phyloP scores from a whole-genome alignment of 148 eudicot genomes.

The Chenopodium album region DNA sequence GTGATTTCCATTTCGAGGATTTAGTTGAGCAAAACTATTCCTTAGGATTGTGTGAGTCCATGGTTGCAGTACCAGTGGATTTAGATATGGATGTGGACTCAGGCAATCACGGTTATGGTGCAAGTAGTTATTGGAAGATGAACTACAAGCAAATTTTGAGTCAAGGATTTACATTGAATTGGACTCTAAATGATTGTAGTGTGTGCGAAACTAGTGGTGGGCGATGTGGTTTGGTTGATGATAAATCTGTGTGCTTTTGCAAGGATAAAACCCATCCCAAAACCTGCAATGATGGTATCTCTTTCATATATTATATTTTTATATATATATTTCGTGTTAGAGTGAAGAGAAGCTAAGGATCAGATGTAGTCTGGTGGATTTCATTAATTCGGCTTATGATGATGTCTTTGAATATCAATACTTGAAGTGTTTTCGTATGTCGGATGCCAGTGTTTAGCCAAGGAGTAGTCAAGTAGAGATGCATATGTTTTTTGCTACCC shows the following conservation, averaged over 20 bases:
- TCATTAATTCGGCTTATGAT: neutral
- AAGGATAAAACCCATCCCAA: conserved; percentile 17
- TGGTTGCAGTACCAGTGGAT: conserved; percentile 35
- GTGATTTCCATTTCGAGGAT: conserved; percentile 38
- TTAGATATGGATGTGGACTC: conserved; percentile 5
- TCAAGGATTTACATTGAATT: conserved; percentile 41
- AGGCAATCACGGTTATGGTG: neutral
- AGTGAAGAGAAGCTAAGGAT: neutral
- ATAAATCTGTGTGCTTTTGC: conserved; percentile 29
- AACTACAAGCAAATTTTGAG: conserved; percentile 33
- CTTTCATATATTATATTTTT: neutral
- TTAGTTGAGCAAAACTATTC: conserved; percentile 30
- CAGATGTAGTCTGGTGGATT: neutral
- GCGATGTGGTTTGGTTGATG: conserved; percentile 20
- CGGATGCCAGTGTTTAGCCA: neutral
- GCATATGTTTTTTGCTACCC: neutral
- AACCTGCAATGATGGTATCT: conserved; percentile 24
- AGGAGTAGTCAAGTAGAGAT: neutral
- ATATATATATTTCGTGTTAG: neutral
- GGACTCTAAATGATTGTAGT: conserved; percentile 29
- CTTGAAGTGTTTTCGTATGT: no score
- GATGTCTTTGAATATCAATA: neutral
- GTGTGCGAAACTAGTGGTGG: conserved; percentile 30
- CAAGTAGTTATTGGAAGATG: conserved; percentile 27
- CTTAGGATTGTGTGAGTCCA: conserved; percentile 30